Evolutionary conservation across 331 rosid genomes (phyloP).

Genomic region (Quercus phellos): DNA sequence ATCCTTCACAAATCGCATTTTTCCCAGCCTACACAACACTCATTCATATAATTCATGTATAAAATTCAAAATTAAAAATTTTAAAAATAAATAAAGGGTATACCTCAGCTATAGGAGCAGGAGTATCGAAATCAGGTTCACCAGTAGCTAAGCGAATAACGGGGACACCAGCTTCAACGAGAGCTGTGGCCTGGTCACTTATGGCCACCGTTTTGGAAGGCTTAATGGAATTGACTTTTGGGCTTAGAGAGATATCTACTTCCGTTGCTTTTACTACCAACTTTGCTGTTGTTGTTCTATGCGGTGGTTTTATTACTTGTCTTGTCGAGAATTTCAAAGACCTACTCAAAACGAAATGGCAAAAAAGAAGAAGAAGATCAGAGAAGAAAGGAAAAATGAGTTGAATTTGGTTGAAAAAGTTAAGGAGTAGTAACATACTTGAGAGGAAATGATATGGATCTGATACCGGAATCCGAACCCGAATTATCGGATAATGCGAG

Average conservation of each 20-base stretch:
- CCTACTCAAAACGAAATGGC: conserved; percentile 8
- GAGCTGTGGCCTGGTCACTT: conserved; percentile 76
- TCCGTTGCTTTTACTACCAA: conserved; percentile 32
- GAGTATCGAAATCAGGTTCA: conserved; percentile 86
- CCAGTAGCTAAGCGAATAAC: conserved; percentile 82
- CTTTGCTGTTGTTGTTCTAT: not conserved
- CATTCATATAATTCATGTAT: not conserved
- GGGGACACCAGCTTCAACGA: conserved; percentile 71
- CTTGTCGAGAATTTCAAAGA: conserved; percentile 14
- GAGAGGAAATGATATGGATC: conserved; percentile 30
- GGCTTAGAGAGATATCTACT: conserved; percentile 58
- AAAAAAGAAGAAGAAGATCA: not conserved
- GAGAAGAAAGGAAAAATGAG: not conserved
- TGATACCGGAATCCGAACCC: conserved; percentile 10
- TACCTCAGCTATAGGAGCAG: conserved; percentile 63
- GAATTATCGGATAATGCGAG: conserved; percentile 9
- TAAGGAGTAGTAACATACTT: not conserved
- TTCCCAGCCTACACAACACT: conserved; percentile 60
- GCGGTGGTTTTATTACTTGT: conserved; percentile 3
- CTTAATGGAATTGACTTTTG: conserved; percentile 67
- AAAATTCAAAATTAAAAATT: not conserved
- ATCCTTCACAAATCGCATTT: conserved; percentile 79
- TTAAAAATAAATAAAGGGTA: not conserved
- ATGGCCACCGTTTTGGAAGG: conserved; percentile 81
- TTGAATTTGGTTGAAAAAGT: not conserved